Evolutionary conservation across 176 grass and related monocot genomes (phyloP), one percentile per base, ranked within the genome.

Genomic region (Oryza rufipogon): DNA sequence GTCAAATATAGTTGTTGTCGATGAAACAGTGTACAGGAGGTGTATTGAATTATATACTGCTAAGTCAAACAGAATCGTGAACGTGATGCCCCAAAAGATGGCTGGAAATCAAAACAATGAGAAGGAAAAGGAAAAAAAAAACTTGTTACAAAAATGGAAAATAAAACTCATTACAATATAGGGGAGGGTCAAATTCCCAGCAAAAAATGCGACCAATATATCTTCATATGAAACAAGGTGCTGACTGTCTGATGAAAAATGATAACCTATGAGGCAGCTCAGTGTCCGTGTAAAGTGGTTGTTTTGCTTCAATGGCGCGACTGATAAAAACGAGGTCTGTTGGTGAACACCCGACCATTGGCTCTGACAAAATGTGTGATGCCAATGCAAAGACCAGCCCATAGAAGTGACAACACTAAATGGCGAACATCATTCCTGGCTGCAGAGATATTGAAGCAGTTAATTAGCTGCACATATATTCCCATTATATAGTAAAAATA

Each of bases 281-380:
- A 65, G 58, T 58, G 54, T 49, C 32, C 9, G 19, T 54, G 9
- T 42, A 48, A 80, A 80, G 54, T 76, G 42, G 11, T 28, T 41
- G 4, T 26, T 22, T 19, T 64, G 70, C n/a, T 70, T 44, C 81
- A 92, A 83, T 92, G 88, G 58, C 80, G 84, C 32, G 86, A 91
- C 58, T 68, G 63, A 81, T 80, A 80, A 77, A 87, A 90, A 73
- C 86, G 88, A 60, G 96, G 96, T 41, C 91, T 64, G 68, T 96
- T 99, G 75, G 93, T 91, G 93, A 99, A 96, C 6, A 85, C 67
- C 30, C 91, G 84, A 8, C 96, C 96, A 68, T 99, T 95, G 76
- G 81, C 51, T 92, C 33, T 95, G 54, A 99, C 93, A 88, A 89
- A 86, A 61, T 82, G 86, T 60, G 88, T 86, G 78, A 99, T 87